phyloP scores from a whole-genome alignment of 768 basidiomycete species.

The Trametes villosa region DNA sequence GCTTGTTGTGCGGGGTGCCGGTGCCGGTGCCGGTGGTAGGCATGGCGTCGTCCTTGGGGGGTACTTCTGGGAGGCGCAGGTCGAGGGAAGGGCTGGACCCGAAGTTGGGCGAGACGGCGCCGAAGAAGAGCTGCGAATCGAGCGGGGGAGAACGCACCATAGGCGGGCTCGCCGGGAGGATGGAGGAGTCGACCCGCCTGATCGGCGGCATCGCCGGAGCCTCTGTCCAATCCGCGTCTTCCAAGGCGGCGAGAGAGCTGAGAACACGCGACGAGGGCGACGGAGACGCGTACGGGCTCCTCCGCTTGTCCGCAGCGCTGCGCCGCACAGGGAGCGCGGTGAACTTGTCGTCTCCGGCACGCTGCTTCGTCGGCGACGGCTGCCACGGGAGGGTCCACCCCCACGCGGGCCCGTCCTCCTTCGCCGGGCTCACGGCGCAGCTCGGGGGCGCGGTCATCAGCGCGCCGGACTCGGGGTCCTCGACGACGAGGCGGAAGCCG shows the following conservation, averaged over 20 bases:
- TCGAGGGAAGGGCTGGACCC: conserved; percentile 22
- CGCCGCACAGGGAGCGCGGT: conserved; percentile 45
- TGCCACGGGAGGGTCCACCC: conserved; percentile 29
- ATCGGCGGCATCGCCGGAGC: background rate
- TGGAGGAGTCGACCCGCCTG: conserved; percentile 38
- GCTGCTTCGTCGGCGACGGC: conserved; percentile 18
- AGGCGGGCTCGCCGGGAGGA: conserved; percentile 61
- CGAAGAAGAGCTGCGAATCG: conserved; percentile 59
- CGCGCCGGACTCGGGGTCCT: conserved; percentile 36
- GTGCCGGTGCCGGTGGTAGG: background rate
- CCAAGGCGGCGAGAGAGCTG: background rate
- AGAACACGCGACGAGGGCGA: conserved; percentile 19
- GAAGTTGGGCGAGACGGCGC: conserved; percentile 20
- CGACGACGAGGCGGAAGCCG: conserved; percentile 50
- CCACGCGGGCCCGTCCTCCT: conserved; percentile 18
- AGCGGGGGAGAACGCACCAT: conserved; percentile 60
- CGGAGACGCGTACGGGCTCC: conserved; percentile 29
- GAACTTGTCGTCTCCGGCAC: conserved; percentile 40
- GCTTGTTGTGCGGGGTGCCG: conserved; percentile 17
- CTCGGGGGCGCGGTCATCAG: conserved; percentile 17
- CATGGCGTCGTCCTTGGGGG: background rate
- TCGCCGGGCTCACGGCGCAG: conserved; percentile 4
- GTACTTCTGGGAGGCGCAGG: conserved; percentile 7
- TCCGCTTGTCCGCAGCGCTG: conserved; percentile 33
- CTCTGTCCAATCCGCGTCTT: background rate